Evolutionary conservation across 768 basidiomycete species (phyloP), one percentile per base, ranked within the genome.

Genomic region (Leccinum subtestaceum): DNA sequence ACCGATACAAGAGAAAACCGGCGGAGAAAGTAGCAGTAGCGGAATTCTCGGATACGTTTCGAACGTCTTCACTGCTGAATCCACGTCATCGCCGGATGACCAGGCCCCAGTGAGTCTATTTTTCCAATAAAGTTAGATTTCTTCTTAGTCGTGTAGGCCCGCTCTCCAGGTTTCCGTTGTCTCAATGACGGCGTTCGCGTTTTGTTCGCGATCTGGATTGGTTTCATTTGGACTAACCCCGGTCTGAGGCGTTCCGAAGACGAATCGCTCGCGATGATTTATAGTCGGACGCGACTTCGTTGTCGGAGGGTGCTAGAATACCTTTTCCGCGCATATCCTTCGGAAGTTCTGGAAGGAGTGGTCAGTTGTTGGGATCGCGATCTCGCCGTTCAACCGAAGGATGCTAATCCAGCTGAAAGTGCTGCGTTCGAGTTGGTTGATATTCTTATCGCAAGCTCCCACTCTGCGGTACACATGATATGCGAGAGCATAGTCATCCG

Each of bases 41-140:
- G 88, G 95, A 1, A 74, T 98, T 11, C 78, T 98, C 0, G 93
- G 95, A 9, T 91, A 93, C 66, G 88, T 99, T 53, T 95, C 94
- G 2, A 91, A 86, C 56, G 95, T 98, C 2, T 95, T 99, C 67
- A 84, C 89, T 45, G 84, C 85, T 0, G 91, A 94, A n/a, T 80
- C 76, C 36, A 66, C 75, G 9, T 73, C 79, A 11, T 70, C 72
- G 56, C 67, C 73, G 15, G 85, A 85, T 13, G 88, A 88, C 38
- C 82, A 82, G 60, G 67, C 85, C 9, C 80, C 78, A 57, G 90
- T 87, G 64, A 68, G 84, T 75, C 8, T 40, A 23, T 55, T 53
- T 56, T 57, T 29, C 38, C 48, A 17, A 17, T 29, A 23, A 40
- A 40, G n/a, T 25, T 40, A 21, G 7, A 6, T 45, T 31, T 54